These are phyloP conservation scores for Botrytis fabae DNA, from an alignment of 2,329 filamentous ascomycete species.

Conservation along the genomic window DNA sequence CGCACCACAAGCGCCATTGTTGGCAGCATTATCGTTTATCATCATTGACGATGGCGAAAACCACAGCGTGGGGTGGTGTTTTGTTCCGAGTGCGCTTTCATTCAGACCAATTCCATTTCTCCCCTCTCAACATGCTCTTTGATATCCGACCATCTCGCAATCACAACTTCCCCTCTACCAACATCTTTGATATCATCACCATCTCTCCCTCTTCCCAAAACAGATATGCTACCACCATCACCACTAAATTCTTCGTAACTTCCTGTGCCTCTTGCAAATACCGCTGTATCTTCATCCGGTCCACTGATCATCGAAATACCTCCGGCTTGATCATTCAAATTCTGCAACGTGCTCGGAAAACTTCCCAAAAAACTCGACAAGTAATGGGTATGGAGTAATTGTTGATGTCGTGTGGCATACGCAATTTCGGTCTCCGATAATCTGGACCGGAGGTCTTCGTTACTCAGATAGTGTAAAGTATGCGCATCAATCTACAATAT, in stretches of 20 bases:
- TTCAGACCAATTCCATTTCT: constrained; percentile 33
- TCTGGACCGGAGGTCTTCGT: constrained; percentile 54
- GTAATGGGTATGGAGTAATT: constrained; percentile 82
- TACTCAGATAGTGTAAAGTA: constrained; percentile 70
- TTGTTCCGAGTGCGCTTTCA: background rate
- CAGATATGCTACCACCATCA: constrained; percentile 81
- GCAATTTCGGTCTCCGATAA: constrained; percentile 76
- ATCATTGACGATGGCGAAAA: no score
- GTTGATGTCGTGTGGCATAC: constrained; percentile 83
- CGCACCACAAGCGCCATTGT: background rate
- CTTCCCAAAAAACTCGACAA: constrained; percentile 77
- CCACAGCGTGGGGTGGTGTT: background rate
- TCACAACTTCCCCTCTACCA: constrained; percentile 36
- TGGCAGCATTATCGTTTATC: background rate
- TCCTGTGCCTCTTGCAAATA: constrained; percentile 75
- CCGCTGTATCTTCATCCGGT: constrained; percentile 78
- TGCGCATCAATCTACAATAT: constrained; percentile 85
- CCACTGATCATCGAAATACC: constrained; percentile 90
- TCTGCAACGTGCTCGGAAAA: constrained; percentile 77
- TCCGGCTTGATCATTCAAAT: constrained; percentile 86
- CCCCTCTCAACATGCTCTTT: constrained; percentile 29
- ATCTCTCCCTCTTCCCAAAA: constrained; percentile 68
- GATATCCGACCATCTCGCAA: constrained; percentile 44
- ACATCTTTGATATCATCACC: constrained; percentile 60
- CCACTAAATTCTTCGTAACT: constrained; percentile 55